phyloP scores from a whole-genome alignment of 2,329 filamentous ascomycete genomes.

The Cladosporium sp. region DNA sequence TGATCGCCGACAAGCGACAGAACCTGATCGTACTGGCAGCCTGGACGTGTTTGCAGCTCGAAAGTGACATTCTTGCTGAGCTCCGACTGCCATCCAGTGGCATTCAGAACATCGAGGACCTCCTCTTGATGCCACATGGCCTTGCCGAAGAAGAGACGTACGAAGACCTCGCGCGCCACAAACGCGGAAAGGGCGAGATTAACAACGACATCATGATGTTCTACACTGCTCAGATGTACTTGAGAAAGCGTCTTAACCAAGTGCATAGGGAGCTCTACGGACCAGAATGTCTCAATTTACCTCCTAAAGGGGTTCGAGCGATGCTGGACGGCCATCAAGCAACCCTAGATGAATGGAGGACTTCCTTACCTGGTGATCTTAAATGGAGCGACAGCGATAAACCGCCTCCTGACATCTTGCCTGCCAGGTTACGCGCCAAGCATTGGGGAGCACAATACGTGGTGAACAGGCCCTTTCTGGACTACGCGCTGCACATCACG shows the following conservation, averaged over 20 bases:
- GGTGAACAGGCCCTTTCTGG: slow-evolving; percentile 74
- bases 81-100: slow-evolving; percentile 59
- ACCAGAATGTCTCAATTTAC: slow-evolving; percentile 20
- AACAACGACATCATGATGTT: slow-evolving; percentile 48
- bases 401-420: slow-evolving; percentile 71
- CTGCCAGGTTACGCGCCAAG: slow-evolving; percentile 81
- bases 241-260: slow-evolving; percentile 54
- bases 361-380: slow-evolving; percentile 49
- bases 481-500: slow-evolving; percentile 54
- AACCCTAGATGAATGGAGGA: slow-evolving; percentile 50
- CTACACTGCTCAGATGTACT: slow-evolving; percentile 59
- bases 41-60: slow-evolving; percentile 90
- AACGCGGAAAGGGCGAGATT: slow-evolving; percentile 15
- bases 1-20: slow-evolving; percentile 30
- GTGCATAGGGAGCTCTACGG: slow-evolving; percentile 55
- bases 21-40: slow-evolving; percentile 62
- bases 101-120: slow-evolving; percentile 53
- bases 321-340: slow-evolving; percentile 31
- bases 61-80: slow-evolving; percentile 92
- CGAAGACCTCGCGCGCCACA: slow-evolving; percentile 20
- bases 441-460: slow-evolving; percentile 92
- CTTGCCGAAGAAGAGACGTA: slow-evolving; percentile 36
- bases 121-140: slow-evolving; percentile 63
- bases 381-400: slow-evolving; percentile 63
- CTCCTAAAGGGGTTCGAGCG: slow-evolving; percentile 21